These are phyloP conservation scores for Entomortierella chlamydospora DNA, from an alignment of 192 early-diverging fungal genomes.

Conservation along the genomic window DNA sequence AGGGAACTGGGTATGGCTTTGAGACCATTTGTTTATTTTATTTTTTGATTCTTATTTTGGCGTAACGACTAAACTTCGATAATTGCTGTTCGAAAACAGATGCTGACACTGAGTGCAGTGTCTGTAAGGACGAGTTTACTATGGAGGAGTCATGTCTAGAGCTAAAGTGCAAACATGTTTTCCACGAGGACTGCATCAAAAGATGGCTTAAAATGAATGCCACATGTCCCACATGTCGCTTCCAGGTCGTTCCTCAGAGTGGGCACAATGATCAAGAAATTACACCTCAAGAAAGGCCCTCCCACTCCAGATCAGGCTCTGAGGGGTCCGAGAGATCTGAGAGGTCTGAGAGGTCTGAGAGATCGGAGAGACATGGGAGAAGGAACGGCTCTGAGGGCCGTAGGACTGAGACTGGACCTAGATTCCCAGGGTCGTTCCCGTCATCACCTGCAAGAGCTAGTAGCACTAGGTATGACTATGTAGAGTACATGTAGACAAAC, in stretches of 20 bases:
- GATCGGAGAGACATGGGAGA: background rate
- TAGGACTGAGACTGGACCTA: background rate
- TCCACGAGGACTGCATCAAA: conserved; percentile 90
- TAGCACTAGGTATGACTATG: background rate
- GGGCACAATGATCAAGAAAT: background rate
- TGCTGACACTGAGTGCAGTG: conserved; percentile 80
- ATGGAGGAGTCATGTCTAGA: conserved; percentile 70
- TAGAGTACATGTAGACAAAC: too few species aligned
- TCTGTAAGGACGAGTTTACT: conserved; percentile 92
- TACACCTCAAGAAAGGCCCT: background rate
- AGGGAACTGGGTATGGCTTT: conserved; percentile 29
- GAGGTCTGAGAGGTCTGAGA: background rate
- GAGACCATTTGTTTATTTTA: too few species aligned
- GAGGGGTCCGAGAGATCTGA: background rate
- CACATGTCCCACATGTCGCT: conserved; percentile 88
- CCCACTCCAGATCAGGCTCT: background rate
- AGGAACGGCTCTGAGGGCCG: background rate
- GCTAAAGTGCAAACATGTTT: conserved; percentile 89
- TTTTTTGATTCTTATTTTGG: background rate
- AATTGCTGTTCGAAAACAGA: conserved; percentile 25
- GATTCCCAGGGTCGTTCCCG: background rate
- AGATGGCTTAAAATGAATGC: conserved; percentile 94
- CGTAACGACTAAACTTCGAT: background rate
- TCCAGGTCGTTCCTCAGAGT: conserved; percentile 17
- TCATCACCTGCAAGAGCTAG: background rate